These are phyloP conservation scores for Coprinellus aureogranulatus DNA, from an alignment of 768 basidiomycete genomes.

Conservation along the genomic window DNA sequence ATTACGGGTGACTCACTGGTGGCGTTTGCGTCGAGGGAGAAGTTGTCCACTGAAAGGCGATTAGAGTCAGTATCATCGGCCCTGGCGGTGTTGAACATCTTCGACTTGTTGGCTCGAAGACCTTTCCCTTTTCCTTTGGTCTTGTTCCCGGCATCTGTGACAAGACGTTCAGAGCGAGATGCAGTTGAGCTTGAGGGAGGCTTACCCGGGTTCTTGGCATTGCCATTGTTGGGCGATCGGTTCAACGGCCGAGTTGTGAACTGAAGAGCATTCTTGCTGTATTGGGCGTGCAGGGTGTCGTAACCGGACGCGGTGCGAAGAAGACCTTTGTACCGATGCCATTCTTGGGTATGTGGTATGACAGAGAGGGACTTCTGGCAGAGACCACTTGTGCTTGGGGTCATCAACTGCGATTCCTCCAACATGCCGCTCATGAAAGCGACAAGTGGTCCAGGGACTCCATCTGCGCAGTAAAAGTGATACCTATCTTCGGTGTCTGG, in stretches of 20 bases:
- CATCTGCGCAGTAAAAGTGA: neutral
- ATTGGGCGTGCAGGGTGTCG: neutral
- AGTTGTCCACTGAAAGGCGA: neutral
- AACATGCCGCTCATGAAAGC: neutral
- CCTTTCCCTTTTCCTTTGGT: too few species aligned
- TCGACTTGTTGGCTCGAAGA: neutral
- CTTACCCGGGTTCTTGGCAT: neutral
- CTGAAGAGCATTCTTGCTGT: neutral
- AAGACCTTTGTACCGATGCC: neutral
- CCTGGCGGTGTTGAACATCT: neutral
- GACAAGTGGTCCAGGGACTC: too few species aligned
- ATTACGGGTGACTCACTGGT: neutral
- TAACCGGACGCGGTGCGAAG: slow-evolving; percentile 2
- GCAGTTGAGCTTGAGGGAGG: too few species aligned
- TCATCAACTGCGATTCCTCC: neutral
- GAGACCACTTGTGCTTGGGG: neutral
- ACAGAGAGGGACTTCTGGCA: neutral
- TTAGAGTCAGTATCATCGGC: neutral
- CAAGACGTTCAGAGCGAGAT: neutral
- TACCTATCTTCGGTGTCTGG: neutral
- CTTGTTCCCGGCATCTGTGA: neutral
- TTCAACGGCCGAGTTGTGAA: slow-evolving; percentile 1
- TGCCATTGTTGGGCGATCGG: too few species aligned
- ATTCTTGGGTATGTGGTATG: slow-evolving; percentile 9
- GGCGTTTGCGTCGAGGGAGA: neutral